Conservation (phyloP, 169 alveolate genomes). For the Fabrea salina region DNA sequence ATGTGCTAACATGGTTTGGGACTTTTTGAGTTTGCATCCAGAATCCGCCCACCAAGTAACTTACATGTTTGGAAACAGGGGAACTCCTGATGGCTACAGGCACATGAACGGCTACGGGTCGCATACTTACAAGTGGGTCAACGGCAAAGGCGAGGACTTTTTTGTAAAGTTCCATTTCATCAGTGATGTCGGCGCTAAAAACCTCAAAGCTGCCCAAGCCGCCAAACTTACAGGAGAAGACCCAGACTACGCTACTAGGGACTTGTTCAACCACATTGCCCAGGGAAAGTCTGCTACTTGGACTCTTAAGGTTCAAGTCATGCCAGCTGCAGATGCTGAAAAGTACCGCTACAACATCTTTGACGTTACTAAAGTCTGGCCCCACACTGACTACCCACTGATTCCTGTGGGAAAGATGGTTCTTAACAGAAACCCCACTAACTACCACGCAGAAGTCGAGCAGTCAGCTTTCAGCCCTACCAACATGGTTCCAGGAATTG, state of each 20-base stretch:
- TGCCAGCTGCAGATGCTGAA: slow-evolving; percentile 74
- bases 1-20: slow-evolving; percentile 69
- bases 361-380: slow-evolving; percentile 87
- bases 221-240: slow-evolving; percentile 50
- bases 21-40: slow-evolving; percentile 72
- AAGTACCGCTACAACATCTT: slow-evolving; percentile 68
- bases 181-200: slow-evolving; percentile 69
- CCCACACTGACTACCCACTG: slow-evolving; percentile 79
- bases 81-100: slow-evolving; percentile 81
- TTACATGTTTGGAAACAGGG: slow-evolving; percentile 71
- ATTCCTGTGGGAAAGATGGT: slow-evolving; percentile 71
- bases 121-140: slow-evolving; percentile 79
- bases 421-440: slow-evolving; percentile 79
- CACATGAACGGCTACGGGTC: slow-evolving; percentile 80
- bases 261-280: slow-evolving; percentile 62
- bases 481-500: slow-evolving; percentile 83
- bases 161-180: slow-evolving; percentile 73
- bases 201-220: slow-evolving; percentile 59
- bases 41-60: slow-evolving; percentile 75
- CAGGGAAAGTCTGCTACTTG: slow-evolving; percentile 56
- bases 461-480: slow-evolving; percentile 83
- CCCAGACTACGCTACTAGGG: slow-evolving; percentile 76
- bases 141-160: slow-evolving; percentile 34
- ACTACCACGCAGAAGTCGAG: slow-evolving; percentile 78
- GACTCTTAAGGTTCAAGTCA: slow-evolving; percentile 68